Evolutionary conservation across 805 yeast species (phyloP), one percentile per base, ranked within the genome.

Genomic region (Hanseniaspora lindneri): DNA sequence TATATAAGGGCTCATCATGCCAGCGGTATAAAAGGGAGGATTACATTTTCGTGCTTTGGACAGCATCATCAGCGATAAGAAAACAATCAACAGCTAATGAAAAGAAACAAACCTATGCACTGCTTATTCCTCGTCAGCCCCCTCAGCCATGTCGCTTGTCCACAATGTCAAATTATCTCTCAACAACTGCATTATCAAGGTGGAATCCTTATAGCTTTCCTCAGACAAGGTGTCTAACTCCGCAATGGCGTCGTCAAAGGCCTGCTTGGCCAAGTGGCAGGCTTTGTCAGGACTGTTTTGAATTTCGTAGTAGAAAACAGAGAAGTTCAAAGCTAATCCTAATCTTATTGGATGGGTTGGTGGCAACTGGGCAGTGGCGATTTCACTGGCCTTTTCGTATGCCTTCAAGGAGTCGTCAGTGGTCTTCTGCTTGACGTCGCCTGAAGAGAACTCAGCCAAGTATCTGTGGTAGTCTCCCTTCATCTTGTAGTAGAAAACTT

Each of bases 401-500:
- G 96, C 89, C 69, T 86, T 95, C 64, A 87, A 77, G 34, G 97
- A 89, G 56, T 81, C 75, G 61, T 83, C 87, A 44, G 97, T 92
- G 55, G 95, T 94, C 56, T 76, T 86, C 66, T 87, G 85, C 67
- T 96, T 84, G 70, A 81, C 83, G 58, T 87, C 96, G 56, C 84
- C 79, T 60, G 79, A 75, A 54, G 96, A 89, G 64, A 89, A 92
- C 74, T 89, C 98, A 54, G 96, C 96, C 71, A 89, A 77, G 71
- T 89, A 89, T 75, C 98, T 95, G 75, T 88, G 95, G 76, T 89
- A 89, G 70, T 89, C 98, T 76, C 97, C 98, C 75, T 89, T 89
- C 97, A 89, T 89, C 78, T 89, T 89, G 74, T 85, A 87, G 77
- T 89, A 89, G 71, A 89, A 89, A 50, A 89, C 97, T 76, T 89